Base-by-base conservation (phyloP, 352 stramenopile genomes). In the Phytophthora foliorum region DNA sequence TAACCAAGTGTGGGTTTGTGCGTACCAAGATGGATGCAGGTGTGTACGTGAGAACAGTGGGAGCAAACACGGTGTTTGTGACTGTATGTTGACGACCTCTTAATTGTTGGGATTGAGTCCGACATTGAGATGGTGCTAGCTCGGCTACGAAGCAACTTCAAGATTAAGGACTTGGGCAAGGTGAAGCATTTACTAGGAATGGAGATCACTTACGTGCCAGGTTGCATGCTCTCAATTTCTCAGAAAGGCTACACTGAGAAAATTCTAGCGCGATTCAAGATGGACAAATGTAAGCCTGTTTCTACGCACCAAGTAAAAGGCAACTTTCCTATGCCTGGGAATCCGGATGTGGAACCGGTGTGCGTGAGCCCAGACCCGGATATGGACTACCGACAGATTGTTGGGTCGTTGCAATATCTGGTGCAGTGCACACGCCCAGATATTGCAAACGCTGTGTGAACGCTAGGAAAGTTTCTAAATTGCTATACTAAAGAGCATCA, bases 131-230 rank as follows among this genome's bases (percentile, higher is more conserved):
- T 34, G 32, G 31, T 57, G 7, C n/a, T 67, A 29, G 42, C 9
- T 24, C 19, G 56, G 41, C 29, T 67, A 16, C 24, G 19, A 2
- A 60, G 21, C 31, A 22, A 67, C 32, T 56, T 67, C 7, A 67
- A 67, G 16, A 48, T 60, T 4, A 50, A 66, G 7, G 34, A 51
- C 38, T 45, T 59, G 11, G 38, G 25, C n/a, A 48, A 45, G 6
- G 49, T 60, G 39, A 60, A 67, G 41, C 39, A 56, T 6, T 25
- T 60, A 6, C 41, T 67, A 25, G 42, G 38, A 29, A 60, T 67
- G 39, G 51, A 67, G 22, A 61, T 55, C 3, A 54, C 49, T 14
- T 57, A 57, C 46, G 25, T 63, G 17, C 57, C 25, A 1, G 57
- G 36, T 6, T 6, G n/a, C 21, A 45, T 65, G 24, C 1, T 57